phyloP scores from a whole-genome alignment of 192 early-diverging fungal species.

The Coemansia sp. region DNA sequence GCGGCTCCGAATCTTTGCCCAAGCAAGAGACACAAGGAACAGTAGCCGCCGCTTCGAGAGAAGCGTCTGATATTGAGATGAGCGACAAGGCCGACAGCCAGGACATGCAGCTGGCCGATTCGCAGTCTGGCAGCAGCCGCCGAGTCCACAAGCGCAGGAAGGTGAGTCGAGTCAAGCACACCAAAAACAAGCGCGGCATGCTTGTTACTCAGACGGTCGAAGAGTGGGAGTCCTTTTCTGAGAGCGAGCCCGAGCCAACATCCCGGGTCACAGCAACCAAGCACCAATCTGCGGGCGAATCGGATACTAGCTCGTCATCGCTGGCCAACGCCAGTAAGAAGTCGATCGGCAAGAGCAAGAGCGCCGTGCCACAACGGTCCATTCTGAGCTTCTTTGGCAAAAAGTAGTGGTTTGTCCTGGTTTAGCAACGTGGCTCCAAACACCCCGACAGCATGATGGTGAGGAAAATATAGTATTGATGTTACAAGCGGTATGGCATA shows the following conservation, averaged over 20 bases:
- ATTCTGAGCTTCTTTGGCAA: conserved; percentile 48
- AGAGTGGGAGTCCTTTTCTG: conserved; percentile 48
- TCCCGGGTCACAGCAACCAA: neutral
- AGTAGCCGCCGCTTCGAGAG: neutral
- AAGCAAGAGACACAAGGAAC: conserved; percentile 2
- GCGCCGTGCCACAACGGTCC: conserved; percentile 30
- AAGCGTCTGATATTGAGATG: conserved; percentile 36
- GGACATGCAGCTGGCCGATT: neutral
- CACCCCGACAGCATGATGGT: too few relatives aligned
- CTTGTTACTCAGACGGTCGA: conserved; percentile 45
- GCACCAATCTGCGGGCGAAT: conserved; percentile 2
- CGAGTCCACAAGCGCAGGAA: conserved; percentile 48
- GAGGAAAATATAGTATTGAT: too few relatives aligned
- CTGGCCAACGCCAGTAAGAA: neutral
- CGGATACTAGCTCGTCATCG: neutral
- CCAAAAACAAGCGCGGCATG: conserved; percentile 49
- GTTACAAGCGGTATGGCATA: neutral
- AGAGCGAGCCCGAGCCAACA: conserved; percentile 32
- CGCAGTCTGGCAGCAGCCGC: conserved; percentile 6
- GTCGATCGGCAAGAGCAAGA: conserved; percentile 3
- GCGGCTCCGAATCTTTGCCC: neutral
- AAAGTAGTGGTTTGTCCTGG: conserved; percentile 4
- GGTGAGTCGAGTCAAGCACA: conserved; percentile 41
- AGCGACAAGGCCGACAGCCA: conserved; percentile 4
- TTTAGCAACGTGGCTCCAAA: too few relatives aligned